Evolutionary conservation across 495 filamentous ascomycete genomes (phyloP).

Genomic region (Elaphomyces granulatus): DNA sequence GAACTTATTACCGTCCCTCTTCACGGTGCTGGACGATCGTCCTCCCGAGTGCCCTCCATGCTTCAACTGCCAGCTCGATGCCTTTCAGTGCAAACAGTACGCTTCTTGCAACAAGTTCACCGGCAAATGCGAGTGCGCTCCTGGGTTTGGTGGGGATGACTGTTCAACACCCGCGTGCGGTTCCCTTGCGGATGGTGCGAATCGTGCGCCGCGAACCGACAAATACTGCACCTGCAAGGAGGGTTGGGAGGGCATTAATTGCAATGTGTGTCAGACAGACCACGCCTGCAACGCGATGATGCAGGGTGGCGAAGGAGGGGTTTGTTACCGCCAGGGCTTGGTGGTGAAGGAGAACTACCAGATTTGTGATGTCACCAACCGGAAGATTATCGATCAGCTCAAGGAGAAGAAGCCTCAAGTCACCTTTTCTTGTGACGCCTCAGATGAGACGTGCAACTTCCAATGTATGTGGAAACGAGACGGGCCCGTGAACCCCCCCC

Average conservation of each 20-base stretch:
- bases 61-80: slow-evolving; percentile 95
- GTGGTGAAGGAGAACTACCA: slow-evolving; percentile 91
- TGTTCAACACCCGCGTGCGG: slow-evolving; percentile 81
- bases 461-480: slow-evolving; percentile 71
- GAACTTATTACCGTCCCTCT: slow-evolving; percentile 24
- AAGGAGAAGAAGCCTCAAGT: slow-evolving; percentile 76
- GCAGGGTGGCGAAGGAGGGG: slow-evolving; percentile 60
- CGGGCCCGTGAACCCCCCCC: no score
- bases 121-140: slow-evolving; percentile 82
- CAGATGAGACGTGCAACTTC: slow-evolving; percentile 66
- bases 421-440: slow-evolving; percentile 80
- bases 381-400: slow-evolving; percentile 76
- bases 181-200: slow-evolving; percentile 62
- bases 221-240: slow-evolving; percentile 74
- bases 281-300: slow-evolving; percentile 74
- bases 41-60: slow-evolving; percentile 50
- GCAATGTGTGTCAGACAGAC: slow-evolving; percentile 82
- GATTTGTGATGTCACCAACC: slow-evolving; percentile 95
- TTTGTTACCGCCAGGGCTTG: slow-evolving; percentile 83
- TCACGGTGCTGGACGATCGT: slow-evolving; percentile 41
- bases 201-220: slow-evolving; percentile 54
- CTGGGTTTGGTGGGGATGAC: slow-evolving; percentile 86
- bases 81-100: slow-evolving; percentile 81
- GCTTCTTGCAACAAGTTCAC: slow-evolving; percentile 70
- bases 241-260: slow-evolving; percentile 97